These are phyloP conservation scores for Talaromyces trachyspermus DNA, from an alignment of 495 filamentous ascomycete species.

Conservation along the genomic window DNA sequence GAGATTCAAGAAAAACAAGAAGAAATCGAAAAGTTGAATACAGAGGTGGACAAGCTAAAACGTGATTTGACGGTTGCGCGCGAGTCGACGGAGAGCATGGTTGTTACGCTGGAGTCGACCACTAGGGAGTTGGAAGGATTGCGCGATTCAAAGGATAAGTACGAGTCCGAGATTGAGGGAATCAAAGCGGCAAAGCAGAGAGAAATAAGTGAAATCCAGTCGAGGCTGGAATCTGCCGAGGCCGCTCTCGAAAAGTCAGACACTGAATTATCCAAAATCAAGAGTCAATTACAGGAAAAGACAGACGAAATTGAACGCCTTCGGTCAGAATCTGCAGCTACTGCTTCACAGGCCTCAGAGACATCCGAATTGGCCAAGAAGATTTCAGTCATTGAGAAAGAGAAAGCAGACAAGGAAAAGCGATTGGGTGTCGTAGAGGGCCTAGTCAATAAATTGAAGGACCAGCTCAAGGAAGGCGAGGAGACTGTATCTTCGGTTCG, in stretches of 20 bases:
- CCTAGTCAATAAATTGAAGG: conserved; percentile 44
- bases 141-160: conserved; percentile 50
- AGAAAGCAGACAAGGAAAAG: conserved; percentile 44
- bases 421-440: conserved; percentile 42
- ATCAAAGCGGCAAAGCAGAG: conserved; percentile 23
- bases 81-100: conserved; percentile 59
- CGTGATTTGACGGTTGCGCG: conserved; percentile 48
- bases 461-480: conserved; percentile 43
- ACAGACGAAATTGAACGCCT: conserved; percentile 45
- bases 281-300: conserved; percentile 47
- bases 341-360: conserved; percentile 35
- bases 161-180: conserved; percentile 38
- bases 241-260: conserved; percentile 38
- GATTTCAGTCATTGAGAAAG: conserved; percentile 27
- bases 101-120: conserved; percentile 52
- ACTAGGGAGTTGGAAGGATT: conserved; percentile 51
- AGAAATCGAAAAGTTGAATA: conserved; percentile 59
- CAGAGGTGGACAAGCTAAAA: conserved; percentile 49
- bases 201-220: conserved; percentile 35
- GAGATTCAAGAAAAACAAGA: conserved; percentile 55
- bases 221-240: conserved; percentile 34
- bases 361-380: conserved; percentile 14
- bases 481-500: conserved; percentile 36
- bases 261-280: conserved; percentile 43
- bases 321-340: conserved; percentile 30